Conservation (phyloP, 2,329 filamentous ascomycete species). For the Atkinsonella texensis region DNA sequence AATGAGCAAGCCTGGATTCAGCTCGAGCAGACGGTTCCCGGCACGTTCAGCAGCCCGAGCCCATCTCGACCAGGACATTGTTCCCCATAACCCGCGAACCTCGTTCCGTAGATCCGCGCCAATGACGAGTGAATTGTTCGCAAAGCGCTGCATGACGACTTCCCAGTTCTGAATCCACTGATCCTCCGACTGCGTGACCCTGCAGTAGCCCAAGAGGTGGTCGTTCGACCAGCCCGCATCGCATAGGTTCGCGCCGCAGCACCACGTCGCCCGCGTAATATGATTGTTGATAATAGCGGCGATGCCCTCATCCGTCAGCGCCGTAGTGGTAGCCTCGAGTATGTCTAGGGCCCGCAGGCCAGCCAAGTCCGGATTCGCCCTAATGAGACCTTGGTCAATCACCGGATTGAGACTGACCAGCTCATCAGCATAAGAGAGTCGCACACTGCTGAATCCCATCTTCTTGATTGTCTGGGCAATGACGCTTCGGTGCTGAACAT, state of each 20-base stretch:
- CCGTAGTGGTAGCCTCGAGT: constrained; percentile 43
- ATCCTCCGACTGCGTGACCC: constrained; percentile 49
- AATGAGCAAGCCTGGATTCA: constrained; percentile 54
- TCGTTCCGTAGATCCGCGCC: constrained; percentile 59
- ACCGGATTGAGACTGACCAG: constrained; percentile 49
- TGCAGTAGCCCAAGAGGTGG: constrained; percentile 47
- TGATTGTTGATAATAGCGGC: constrained; percentile 60
- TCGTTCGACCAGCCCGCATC: constrained; percentile 57
- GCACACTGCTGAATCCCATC: constrained; percentile 59
- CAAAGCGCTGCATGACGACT: constrained; percentile 46
- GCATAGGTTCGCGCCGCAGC: constrained; percentile 55
- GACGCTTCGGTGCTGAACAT: constrained; percentile 46
- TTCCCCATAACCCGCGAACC: constrained; percentile 56
- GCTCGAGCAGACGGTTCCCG: constrained; percentile 44
- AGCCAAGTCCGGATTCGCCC: constrained; percentile 48
- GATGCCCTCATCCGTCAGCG: constrained; percentile 49
- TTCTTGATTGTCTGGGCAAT: constrained; percentile 48
- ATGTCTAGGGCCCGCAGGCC: constrained; percentile 47
- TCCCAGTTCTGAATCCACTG: constrained; percentile 58
- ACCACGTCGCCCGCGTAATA: constrained; percentile 58
- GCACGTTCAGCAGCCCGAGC: constrained; percentile 51
- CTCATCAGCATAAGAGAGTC: constrained; percentile 58
- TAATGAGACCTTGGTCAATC: constrained; percentile 35
- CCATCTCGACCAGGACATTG: constrained; percentile 55
- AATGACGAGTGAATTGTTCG: constrained; percentile 48